These are phyloP conservation scores for Tetrastigma voinierianum DNA, from an alignment of 164 flowering plant genomes.

Conservation along the genomic window DNA sequence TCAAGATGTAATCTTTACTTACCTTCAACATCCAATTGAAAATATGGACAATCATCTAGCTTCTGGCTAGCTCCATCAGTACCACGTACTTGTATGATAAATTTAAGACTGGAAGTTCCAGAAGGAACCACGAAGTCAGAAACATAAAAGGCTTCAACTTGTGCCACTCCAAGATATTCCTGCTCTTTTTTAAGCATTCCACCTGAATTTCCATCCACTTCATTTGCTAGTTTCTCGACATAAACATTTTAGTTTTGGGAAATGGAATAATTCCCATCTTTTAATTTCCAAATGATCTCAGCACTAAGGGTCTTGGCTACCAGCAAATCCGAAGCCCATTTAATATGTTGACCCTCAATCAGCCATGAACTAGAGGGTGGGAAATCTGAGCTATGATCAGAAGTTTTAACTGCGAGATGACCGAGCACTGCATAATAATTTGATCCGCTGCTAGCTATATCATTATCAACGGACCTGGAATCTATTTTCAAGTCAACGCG, in stretches of 20 bases:
- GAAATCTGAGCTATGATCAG: constrained; percentile 28
- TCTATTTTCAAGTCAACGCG: constrained; percentile 2
- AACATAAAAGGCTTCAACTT: constrained; percentile 59
- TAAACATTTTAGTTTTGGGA: constrained; percentile 59
- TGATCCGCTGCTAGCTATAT: constrained; percentile 7
- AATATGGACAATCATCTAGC: constrained; percentile 53
- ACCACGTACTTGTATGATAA: constrained; percentile 61
- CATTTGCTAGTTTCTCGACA: constrained; percentile 33
- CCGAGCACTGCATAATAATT: constrained; percentile 71
- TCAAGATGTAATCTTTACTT: constrained; percentile 3
- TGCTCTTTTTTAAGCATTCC: constrained; percentile 1
- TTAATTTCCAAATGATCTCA: constrained; percentile 61
- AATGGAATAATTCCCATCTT: constrained; percentile 25
- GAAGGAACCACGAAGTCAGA: constrained; percentile 48
- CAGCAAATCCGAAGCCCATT: constrained; percentile 43
- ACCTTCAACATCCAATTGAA: constrained; percentile 39
- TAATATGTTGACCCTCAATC: constrained; percentile 43
- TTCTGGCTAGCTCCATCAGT: constrained; percentile 57
- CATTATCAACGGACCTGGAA: constrained; percentile 4
- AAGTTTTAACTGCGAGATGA: constrained; percentile 40
- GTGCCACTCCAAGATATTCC: constrained; percentile 70
- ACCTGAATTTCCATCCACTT: not conserved
- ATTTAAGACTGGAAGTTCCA: constrained; percentile 40
- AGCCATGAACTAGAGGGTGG: constrained; percentile 66
- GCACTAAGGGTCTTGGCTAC: constrained; percentile 46